Base-by-base conservation (phyloP, 768 basidiomycete species). In the Suillus weaverae region DNA sequence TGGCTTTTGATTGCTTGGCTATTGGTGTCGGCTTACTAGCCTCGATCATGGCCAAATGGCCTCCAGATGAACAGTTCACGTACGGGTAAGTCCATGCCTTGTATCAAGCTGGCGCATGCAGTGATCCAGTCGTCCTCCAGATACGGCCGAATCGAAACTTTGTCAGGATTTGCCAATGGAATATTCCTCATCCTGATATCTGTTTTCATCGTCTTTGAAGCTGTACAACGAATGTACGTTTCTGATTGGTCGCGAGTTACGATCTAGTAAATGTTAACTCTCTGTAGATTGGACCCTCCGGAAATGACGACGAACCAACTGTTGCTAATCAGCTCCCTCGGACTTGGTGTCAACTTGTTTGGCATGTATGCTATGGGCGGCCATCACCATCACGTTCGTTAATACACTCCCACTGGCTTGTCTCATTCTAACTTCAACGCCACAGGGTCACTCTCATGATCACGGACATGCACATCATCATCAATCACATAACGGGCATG, bases 321-420 rank as follows among this genome's bases (percentile, higher is more conserved):
- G 0, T 77, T 99, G 46, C 81, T 97, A 1, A 91, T 99, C 60
- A 97, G 94, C 66, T 86, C 89, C 5, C 76, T 98, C 33, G 97
- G 97, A 9, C 80, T 99, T 11, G 94, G 83, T 1, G 95, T 99
- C 55, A 99, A 99, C 75, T 78, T 99, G 22, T 99, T 98, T 70
- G 97, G 97, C 43, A 97, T 99, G 95, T 93, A 95, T 73, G 97
- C 97, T 1, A 99, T 97, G 84, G 97, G 97, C 5, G 95, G 95
- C 4, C 94, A 96, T 74, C 90, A 91, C 73, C 92, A 77, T 68
- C 92, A 92, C 79, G 91, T 91, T 80, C 48, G 81, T 79, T 43
- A 22, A 9, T 61, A 66, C 53, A 54, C 50, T 13, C 22, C 39
- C 18, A 62, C 43, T 51, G 30, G 41, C 13, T 62, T 57, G 43